A percentile compares a stretch with the other conserved stretches of the same genome.
Conservation (phyloP, 345 rosid species). For the Populus davidiana region DNA sequence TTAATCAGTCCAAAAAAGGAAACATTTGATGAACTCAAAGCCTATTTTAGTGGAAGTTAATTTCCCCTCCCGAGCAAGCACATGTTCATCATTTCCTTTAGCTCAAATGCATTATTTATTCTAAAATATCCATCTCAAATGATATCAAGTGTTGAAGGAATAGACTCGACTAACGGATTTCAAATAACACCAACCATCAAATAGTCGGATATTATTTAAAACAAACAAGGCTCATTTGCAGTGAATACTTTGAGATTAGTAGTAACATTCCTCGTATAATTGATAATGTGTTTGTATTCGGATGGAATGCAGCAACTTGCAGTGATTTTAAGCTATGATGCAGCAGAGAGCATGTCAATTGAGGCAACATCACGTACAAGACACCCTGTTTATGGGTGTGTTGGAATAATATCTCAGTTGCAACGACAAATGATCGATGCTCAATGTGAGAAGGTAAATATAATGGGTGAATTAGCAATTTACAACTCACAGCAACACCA, state of each 20-base stretch:
- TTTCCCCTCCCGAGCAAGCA: not conserved
- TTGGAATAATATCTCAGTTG: conserved; percentile 15
- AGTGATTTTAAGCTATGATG: conserved; percentile 7
- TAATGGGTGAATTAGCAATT: conserved; percentile 9
- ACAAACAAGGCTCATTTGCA: not conserved
- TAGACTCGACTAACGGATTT: no score
- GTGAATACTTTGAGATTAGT: not conserved
- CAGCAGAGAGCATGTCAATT: conserved; percentile 24
- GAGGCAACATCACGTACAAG: conserved; percentile 20
- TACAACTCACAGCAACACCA: not conserved
- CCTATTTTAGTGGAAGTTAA: not conserved
- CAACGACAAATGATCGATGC: conserved; percentile 22
- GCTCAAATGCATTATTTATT: no score
- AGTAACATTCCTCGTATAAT: not conserved
- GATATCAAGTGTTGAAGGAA: no score
- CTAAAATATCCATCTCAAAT: no score
- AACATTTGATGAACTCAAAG: not conserved
- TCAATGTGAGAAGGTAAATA: conserved; percentile 9
- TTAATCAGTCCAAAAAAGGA: not conserved
- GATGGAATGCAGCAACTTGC: conserved; percentile 21
- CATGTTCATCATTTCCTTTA: not conserved
- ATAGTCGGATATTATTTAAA: no score
- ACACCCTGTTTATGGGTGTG: conserved; percentile 31
- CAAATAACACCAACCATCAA: not conserved
- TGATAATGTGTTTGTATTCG: no score